Evolutionary conservation across 768 basidiomycete genomes (phyloP).

Genomic region (Mycena maculata): DNA sequence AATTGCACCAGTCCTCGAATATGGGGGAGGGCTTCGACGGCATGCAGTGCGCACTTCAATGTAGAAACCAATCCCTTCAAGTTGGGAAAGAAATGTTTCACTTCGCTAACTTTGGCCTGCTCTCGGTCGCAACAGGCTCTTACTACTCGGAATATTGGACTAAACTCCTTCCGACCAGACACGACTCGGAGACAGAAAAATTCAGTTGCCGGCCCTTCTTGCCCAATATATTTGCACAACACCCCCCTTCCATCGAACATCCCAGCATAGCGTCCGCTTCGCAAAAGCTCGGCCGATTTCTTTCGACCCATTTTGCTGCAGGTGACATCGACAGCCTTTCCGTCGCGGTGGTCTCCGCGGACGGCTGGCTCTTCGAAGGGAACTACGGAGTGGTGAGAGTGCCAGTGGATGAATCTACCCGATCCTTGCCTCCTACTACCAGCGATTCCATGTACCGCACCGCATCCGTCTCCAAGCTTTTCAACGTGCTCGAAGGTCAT

Average conservation of each 20-base stretch:
- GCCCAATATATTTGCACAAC: background rate
- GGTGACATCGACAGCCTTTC: conserved; percentile 54
- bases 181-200: background rate
- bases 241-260: background rate
- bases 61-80: too few species aligned
- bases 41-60: too few species aligned
- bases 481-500: conserved; percentile 49
- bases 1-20: too few species aligned
- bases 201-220: conserved; percentile 12
- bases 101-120: background rate
- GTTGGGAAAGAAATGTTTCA: too few species aligned
- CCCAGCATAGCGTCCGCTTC: background rate
- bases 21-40: too few species aligned
- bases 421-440: conserved; percentile 22
- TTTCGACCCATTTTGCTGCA: conserved; percentile 29
- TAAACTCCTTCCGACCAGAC: background rate
- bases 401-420: conserved; percentile 50
- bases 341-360: conserved; percentile 51
- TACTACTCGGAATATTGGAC: conserved; percentile 5
- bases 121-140: background rate
- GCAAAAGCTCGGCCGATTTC: background rate
- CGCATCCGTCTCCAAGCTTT: conserved; percentile 55
- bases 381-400: conserved; percentile 47
- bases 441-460: conserved; percentile 53
- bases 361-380: conserved; percentile 49